Base-by-base conservation (phyloP, 352 stramenopile species). In the Pythium graminicola region DNA sequence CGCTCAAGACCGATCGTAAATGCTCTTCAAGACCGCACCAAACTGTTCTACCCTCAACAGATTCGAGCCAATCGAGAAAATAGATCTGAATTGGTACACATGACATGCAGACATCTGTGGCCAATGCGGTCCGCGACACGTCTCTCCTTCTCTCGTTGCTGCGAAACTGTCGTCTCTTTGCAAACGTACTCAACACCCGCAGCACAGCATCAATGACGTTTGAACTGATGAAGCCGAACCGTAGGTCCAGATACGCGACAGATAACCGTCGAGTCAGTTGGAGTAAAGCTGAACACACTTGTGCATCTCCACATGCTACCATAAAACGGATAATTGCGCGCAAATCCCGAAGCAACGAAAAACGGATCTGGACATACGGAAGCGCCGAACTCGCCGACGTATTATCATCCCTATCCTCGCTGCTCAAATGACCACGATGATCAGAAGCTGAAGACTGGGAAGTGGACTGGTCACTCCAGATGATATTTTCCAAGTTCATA, bases 11-110 rank as follows among this genome's bases (percentile, higher is more conserved):
- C 43, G 77, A 58, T 16, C 77, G 74, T 20, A 92, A 52, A 46
- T 89, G 70, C 24, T 92, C 81, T 56, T 92, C 81, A 2, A 92
- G 56, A n/a, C 79, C 81, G 45, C 81, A 92, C 81, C 81, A 92
- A 1, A 92, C 75, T 0, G 81, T 92, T 26, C 81, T 61, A 11
- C 81, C 81, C 77, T 92, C 75, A 13, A 92, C 81, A 0, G 77
- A 88, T 43, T 89, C 79, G 0, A 92, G 62, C 81, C 81, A 92
- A 60, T 91, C 76, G 22, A 89, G 48, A 16, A 88, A 53, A 47
- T 82, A 89, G 22, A 91, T 82, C 28, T 89, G 70, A 9, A 89
- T 51, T 3, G 81, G 76, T 1, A 90, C 55, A 17, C 74, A 84
- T 0, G 76, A 72, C 65, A 88, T 77, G 0, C 65, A 56, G 5